Conservation (phyloP, 1,139 yeast species). For the Hyphopichia fennica region DNA sequence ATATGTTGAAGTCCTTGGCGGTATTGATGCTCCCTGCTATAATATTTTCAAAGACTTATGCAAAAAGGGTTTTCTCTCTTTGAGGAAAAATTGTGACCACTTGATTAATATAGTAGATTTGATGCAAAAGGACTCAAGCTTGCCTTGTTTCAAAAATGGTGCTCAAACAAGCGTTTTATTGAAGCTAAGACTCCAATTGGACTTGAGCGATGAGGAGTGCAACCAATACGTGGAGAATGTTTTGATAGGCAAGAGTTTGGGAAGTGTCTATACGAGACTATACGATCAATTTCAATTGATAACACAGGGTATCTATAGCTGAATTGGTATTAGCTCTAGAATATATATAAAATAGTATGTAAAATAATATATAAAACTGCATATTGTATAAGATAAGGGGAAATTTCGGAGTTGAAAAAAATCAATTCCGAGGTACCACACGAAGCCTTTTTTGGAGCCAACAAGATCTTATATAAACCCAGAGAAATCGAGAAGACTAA, state of each 20-base stretch:
- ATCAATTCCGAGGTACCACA: too few species aligned
- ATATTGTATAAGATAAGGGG: too few species aligned
- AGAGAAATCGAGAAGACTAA: too few species aligned
- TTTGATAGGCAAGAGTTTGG: conserved; percentile 76
- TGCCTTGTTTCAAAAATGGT: conserved; percentile 92
- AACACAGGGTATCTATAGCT: conserved; percentile 90
- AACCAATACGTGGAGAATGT: conserved; percentile 74
- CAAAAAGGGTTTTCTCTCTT: conserved; percentile 68
- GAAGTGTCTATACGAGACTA: conserved; percentile 86
- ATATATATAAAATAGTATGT: too few species aligned
- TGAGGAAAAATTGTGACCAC: conserved; percentile 71
- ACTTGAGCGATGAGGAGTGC: conserved; percentile 69
- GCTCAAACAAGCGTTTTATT: conserved; percentile 76
- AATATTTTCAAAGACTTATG: conserved; percentile 58
- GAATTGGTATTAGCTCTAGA: too few species aligned
- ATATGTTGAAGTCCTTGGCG: conserved; percentile 85
- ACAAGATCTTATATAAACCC: too few species aligned
- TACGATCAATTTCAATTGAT: conserved; percentile 93
- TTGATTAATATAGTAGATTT: conserved; percentile 80
- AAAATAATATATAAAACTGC: too few species aligned
- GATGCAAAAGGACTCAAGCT: conserved; percentile 86
- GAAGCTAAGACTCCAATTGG: conserved; percentile 77
- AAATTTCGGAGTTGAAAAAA: too few species aligned
- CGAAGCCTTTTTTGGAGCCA: too few species aligned
- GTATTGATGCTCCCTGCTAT: conserved; percentile 61